Percentiles rank a stretch among this genome's conserved stretches.
phyloP scores from a whole-genome alignment of 1,284 basidiomycete genomes.

The Ceratorhiza oryzae-sativae region DNA sequence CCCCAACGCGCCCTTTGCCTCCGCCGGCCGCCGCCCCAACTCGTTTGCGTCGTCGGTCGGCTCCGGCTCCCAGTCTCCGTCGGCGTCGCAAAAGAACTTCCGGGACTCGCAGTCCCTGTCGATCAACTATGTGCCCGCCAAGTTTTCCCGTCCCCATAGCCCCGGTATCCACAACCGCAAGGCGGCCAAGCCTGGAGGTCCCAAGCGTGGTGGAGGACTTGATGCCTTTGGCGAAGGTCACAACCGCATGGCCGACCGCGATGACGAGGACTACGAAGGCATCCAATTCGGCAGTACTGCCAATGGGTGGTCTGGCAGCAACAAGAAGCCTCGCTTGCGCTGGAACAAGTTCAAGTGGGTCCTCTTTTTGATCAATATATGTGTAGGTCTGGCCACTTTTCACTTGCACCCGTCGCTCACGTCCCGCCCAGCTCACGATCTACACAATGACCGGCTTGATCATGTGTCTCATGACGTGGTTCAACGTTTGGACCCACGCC shows the following conservation, averaged over 20 bases:
- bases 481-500: conserved; percentile 66
- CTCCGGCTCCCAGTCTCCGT: conserved; percentile 25
- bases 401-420: conserved; percentile 15
- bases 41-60: conserved; percentile 29
- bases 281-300: conserved; percentile 48
- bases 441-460: conserved; percentile 65
- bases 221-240: conserved; percentile 65
- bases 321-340: conserved; percentile 56
- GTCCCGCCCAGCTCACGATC: conserved; percentile 54
- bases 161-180: conserved; percentile 54
- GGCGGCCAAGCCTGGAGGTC: conserved; percentile 48
- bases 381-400: conserved; percentile 53
- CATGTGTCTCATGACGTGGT: conserved; percentile 67
- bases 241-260: conserved; percentile 61
- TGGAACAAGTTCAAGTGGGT: conserved; percentile 79
- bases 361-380: conserved; percentile 61
- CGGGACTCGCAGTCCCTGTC: conserved; percentile 53
- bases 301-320: conserved; percentile 51
- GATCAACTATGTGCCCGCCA: conserved; percentile 70
- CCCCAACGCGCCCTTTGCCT: conserved; percentile 38
- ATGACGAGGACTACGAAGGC: conserved; percentile 66
- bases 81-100: conserved; percentile 40
- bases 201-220: conserved; percentile 66
- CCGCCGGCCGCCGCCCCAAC: conserved; percentile 14
- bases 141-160: conserved; percentile 61